Base-by-base conservation (phyloP, 768 basidiomycete species). In the Tulasnella sp. region DNA sequence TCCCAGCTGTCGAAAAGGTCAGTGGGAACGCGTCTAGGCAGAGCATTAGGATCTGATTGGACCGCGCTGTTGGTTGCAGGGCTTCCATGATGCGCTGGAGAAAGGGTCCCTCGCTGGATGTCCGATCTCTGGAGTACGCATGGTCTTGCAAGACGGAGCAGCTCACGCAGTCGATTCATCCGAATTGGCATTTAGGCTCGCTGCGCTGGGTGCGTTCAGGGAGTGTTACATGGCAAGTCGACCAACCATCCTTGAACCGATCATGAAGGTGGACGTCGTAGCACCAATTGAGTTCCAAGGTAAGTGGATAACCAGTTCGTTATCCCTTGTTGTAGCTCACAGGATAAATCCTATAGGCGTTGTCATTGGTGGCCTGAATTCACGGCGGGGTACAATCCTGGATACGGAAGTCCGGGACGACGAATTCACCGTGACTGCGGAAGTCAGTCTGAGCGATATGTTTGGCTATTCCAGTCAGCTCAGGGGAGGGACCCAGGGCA, bases 191-290 rank as follows among this genome's bases (percentile, higher is more conserved):
- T 99, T 98, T 80, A 78, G 91, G 45, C 77, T 92, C 34, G 88
- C 90, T 4, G 83, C 89, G 4, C 84, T 94, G 42, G 87, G 91
- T 54, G 93, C 92, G 0, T 93, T 97, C 79, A 81, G 88, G 54
- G 94, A 98, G 66, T 82, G 84, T 3, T 98, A 87, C 76, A 75
- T 76, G 63, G 78, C 78, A 63, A 84, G 89, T 46, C 75, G 75
- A 53, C 83, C 90, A 0, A 83, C 90, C 53, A 85, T 99, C 58
- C 73, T 99, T 42, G 94, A 99, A 69, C 94, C 94, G n/a, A 85
- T 98, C 72, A 99, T 99, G 94, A 88, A 81, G 15, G 94, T 99
- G 38, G 94, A 99, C 67, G 90, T 98, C 25, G 85, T 97, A 41
- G 93, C 94, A 0, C 96, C 96, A 2, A 77, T 81, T 11, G 96